phyloP scores from a whole-genome alignment of 2,329 filamentous ascomycete species.

The Talaromyces sp. region DNA sequence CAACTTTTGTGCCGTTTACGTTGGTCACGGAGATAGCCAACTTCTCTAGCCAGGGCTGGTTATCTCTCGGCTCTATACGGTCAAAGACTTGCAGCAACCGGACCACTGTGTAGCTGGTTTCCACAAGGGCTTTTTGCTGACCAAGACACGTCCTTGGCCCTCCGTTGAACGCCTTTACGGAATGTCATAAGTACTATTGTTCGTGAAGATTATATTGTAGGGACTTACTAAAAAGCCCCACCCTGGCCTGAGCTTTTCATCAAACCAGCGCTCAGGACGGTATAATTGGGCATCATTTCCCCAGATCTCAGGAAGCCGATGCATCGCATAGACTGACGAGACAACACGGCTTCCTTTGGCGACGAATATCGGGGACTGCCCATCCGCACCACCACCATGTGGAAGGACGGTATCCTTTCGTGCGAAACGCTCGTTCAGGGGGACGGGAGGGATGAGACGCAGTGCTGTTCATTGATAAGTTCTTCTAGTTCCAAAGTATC shows the following conservation, averaged over 20 bases:
- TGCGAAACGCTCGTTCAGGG: slow-evolving; percentile 49
- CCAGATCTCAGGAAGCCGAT: slow-evolving; percentile 59
- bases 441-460: slow-evolving; percentile 55
- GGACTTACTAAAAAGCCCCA: slow-evolving; percentile 20
- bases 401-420: slow-evolving; percentile 23
- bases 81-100: slow-evolving; percentile 53
- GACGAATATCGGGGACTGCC: slow-evolving; percentile 60
- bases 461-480: slow-evolving; percentile 2
- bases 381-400: slow-evolving; percentile 22
- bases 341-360: slow-evolving; percentile 64
- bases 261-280: slow-evolving; percentile 51
- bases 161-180: slow-evolving; percentile 9
- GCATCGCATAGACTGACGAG: slow-evolving; percentile 71
- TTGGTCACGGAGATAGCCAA: neutral
- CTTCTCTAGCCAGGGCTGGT: neutral
- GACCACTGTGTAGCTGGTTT: slow-evolving; percentile 26
- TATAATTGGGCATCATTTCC: slow-evolving; percentile 48
- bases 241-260: slow-evolving; percentile 24
- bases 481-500: neutral
- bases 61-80: neutral
- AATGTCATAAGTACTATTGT: slow-evolving; percentile 18
- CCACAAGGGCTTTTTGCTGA: slow-evolving; percentile 27
- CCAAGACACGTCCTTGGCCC: slow-evolving; percentile 14
- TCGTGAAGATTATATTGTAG: neutral
- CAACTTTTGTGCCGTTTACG: neutral